A percentile compares a stretch with the other conserved stretches of the same genome.
Conservation (phyloP, 2,329 filamentous ascomycete genomes). For the Phialophora tarda region DNA sequence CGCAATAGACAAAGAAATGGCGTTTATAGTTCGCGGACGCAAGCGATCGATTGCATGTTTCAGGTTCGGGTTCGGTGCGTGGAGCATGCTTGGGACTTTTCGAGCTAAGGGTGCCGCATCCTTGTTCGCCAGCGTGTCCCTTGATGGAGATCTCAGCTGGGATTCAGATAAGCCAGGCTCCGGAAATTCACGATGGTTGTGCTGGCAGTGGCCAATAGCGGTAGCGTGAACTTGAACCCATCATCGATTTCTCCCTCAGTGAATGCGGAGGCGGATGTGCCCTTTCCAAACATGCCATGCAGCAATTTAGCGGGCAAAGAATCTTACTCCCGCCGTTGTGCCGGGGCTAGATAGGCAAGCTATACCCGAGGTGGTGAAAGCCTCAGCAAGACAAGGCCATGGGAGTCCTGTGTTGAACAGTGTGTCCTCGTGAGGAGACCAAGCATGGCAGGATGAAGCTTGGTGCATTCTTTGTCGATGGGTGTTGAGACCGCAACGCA, state of each 20-base stretch:
- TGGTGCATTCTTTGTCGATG: background rate
- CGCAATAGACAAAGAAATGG: conserved; percentile 8
- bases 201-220: conserved; percentile 8
- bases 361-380: background rate
- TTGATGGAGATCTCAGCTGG: background rate
- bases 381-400: background rate
- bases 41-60: background rate
- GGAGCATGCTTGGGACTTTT: conserved; percentile 4
- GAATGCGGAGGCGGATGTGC: conserved; percentile 31
- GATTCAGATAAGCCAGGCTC: background rate
- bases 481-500: background rate
- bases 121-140: conserved; percentile 12
- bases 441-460: background rate
- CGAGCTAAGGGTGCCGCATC: conserved; percentile 3
- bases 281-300: conserved; percentile 20
- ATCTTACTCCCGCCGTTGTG: background rate
- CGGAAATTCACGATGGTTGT: conserved; percentile 19
- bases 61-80: conserved; percentile 6
- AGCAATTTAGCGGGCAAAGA: conserved; percentile 5
- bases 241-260: conserved; percentile 19
- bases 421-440: background rate
- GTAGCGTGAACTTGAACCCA: background rate
- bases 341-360: conserved; percentile 14
- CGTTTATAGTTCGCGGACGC: conserved; percentile 10
- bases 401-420: background rate